Percentiles rank a stretch among this genome's conserved stretches.
Conservation (phyloP, 805 yeast genomes). For the Diddensiella santjacobensis region DNA sequence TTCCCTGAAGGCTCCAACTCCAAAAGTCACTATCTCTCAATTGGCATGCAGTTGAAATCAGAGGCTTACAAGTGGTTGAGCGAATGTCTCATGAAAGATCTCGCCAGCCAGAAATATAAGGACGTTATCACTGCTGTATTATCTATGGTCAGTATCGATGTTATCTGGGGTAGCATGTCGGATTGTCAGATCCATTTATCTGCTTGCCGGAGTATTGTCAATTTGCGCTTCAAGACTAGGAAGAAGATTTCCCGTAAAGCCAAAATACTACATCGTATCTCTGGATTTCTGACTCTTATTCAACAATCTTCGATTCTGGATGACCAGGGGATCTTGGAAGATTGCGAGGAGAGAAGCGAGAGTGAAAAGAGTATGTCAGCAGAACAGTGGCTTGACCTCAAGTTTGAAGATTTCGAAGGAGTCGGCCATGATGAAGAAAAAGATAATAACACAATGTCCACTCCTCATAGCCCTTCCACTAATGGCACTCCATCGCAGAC, state of each 20-base stretch:
- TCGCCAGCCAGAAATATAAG: slow-evolving; percentile 64
- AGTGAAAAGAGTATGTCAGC: slow-evolving; percentile 4
- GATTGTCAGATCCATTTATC: slow-evolving; percentile 73
- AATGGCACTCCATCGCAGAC: background rate
- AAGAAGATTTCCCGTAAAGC: slow-evolving; percentile 73
- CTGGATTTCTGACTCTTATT: slow-evolving; percentile 66
- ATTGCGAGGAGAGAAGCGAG: slow-evolving; percentile 20
- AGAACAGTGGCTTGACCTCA: slow-evolving; percentile 26
- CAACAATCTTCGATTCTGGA: slow-evolving; percentile 67
- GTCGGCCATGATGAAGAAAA: background rate
- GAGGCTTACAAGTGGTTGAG: slow-evolving; percentile 71
- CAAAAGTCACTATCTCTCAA: slow-evolving; percentile 63
- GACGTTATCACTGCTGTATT: slow-evolving; percentile 79
- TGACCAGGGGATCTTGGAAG: slow-evolving; percentile 16
- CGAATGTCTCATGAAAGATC: slow-evolving; percentile 49
- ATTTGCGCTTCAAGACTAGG: slow-evolving; percentile 61
- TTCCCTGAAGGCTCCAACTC: slow-evolving; percentile 63
- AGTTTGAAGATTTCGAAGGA: slow-evolving; percentile 25
- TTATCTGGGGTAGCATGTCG: slow-evolving; percentile 88
- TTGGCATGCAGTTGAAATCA: slow-evolving; percentile 69
- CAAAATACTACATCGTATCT: slow-evolving; percentile 68
- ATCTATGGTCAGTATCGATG: slow-evolving; percentile 83
- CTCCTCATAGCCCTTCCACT: background rate
- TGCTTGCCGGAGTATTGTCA: slow-evolving; percentile 72
- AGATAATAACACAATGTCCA: background rate